phyloP scores from a whole-genome alignment of 176 grass and related monocot species.

The Aegilops longissima region DNA sequence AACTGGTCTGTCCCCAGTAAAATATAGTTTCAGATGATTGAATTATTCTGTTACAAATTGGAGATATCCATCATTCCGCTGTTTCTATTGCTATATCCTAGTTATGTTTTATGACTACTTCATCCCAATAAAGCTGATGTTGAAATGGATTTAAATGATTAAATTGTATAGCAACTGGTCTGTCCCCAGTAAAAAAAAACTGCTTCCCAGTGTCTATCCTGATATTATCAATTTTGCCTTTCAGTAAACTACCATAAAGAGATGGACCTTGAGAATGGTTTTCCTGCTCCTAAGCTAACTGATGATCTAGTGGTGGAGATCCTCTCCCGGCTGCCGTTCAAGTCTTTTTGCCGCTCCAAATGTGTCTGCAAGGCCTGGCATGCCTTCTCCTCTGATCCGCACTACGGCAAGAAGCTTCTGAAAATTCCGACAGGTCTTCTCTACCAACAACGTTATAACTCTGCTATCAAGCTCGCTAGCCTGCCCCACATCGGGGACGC shows the following conservation, averaged over 20 bases:
- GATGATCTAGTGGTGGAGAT: slow-evolving; percentile 46
- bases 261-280: background rate
- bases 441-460: background rate
- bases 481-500: too few species aligned
- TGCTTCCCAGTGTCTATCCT: background rate
- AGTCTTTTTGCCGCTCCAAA: slow-evolving; percentile 33
- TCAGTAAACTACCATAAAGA: background rate
- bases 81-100: background rate
- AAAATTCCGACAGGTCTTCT: slow-evolving; percentile 41
- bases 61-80: background rate
- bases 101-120: too few species aligned
- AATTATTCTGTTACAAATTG: background rate
- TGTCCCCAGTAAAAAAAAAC: background rate
- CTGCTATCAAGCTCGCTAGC: too few species aligned
- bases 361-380: slow-evolving; percentile 39
- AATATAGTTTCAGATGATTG: background rate
- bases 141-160: background rate
- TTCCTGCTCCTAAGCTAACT: background rate
- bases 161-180: background rate
- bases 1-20: background rate
- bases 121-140: background rate
- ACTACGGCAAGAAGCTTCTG: slow-evolving; percentile 30
- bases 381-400: slow-evolving; percentile 38
- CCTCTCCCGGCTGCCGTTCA: slow-evolving; percentile 38
- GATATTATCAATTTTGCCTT: background rate